These are phyloP conservation scores for Colletotrichum tanaceti DNA, from an alignment of 2,329 filamentous ascomycete species.

Conservation along the genomic window DNA sequence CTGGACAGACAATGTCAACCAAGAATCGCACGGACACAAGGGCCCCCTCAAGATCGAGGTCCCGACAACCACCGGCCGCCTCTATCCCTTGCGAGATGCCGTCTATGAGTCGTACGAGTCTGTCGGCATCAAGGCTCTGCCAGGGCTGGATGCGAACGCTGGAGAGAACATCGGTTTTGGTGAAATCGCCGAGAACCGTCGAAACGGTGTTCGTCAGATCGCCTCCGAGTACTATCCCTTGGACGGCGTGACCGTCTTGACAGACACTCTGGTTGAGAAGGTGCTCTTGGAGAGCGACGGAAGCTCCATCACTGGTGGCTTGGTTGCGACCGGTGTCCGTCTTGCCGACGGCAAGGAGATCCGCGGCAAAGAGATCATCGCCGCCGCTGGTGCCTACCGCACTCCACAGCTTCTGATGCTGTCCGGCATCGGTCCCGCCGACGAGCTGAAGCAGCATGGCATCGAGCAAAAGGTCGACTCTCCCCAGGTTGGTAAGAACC, in stretches of 20 bases:
- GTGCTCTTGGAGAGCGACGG: slow-evolving; percentile 36
- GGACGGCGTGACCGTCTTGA: slow-evolving; percentile 45
- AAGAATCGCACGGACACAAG: slow-evolving; percentile 53
- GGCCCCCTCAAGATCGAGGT: slow-evolving; percentile 51
- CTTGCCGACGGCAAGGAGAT: slow-evolving; percentile 46
- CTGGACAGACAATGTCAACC: slow-evolving; percentile 45
- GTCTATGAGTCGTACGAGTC: slow-evolving; percentile 55
- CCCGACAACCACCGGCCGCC: slow-evolving; percentile 48
- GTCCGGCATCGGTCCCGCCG: slow-evolving; percentile 62
- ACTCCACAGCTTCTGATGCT: slow-evolving; percentile 64
- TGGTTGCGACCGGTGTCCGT: slow-evolving; percentile 46
- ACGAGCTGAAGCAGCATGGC: slow-evolving; percentile 53
- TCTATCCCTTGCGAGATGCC: slow-evolving; percentile 52
- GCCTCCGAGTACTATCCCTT: slow-evolving; percentile 44
- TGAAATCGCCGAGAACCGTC: slow-evolving; percentile 46
- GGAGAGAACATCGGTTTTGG: slow-evolving; percentile 50
- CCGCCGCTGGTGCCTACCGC: slow-evolving; percentile 62
- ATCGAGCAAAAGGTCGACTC: slow-evolving; percentile 57
- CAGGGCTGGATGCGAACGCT: slow-evolving; percentile 46
- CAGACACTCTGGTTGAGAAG: slow-evolving; percentile 44
- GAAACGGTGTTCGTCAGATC: slow-evolving; percentile 44
- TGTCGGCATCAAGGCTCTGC: slow-evolving; percentile 49
- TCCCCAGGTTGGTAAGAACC: slow-evolving; percentile 62
- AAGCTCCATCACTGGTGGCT: neutral
- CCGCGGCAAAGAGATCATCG: slow-evolving; percentile 51